Percentiles rank a stretch among this genome's conserved stretches.
phyloP scores from a whole-genome alignment of 108 stramenopile genomes.

The Nitzschia sp. region DNA sequence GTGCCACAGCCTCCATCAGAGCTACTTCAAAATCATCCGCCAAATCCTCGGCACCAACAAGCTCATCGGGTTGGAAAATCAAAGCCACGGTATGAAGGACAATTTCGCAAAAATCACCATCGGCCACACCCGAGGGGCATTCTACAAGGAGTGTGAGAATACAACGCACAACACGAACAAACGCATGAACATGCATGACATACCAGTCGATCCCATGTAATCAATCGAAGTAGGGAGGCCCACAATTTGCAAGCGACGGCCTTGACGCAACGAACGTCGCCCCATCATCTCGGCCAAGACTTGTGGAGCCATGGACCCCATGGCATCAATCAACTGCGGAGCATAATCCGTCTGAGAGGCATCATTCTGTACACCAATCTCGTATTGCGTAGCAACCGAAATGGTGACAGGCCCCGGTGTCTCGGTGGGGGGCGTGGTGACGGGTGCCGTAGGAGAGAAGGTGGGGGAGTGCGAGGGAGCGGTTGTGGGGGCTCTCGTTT shows the following conservation, averaged over 20 bases:
- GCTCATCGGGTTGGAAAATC: slow-evolving; percentile 24
- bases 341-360: background rate
- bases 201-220: slow-evolving; percentile 9
- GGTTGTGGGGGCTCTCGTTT: slow-evolving; percentile 8
- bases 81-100: slow-evolving; percentile 20
- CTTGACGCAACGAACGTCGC: background rate
- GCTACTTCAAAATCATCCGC: slow-evolving; percentile 6
- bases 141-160: background rate
- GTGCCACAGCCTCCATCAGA: slow-evolving; percentile 22
- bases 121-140: slow-evolving; percentile 4
- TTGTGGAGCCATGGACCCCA: slow-evolving; percentile 34
- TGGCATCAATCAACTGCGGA: slow-evolving; percentile 29
- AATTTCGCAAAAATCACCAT: slow-evolving; percentile 18
- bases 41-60: background rate
- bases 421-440: slow-evolving; percentile 1
- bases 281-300: slow-evolving; percentile 1
- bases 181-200: no score
- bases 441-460: background rate
- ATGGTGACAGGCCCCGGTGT: slow-evolving; percentile 1
- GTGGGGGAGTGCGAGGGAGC: slow-evolving; percentile 10
- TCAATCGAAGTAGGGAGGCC: slow-evolving; percentile 21
- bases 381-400: slow-evolving; percentile 4
- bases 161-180: background rate
- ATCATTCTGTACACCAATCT: slow-evolving; percentile 5
- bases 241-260: slow-evolving; percentile 17